Evolutionary conservation across 1,139 yeast genomes (phyloP).

Genomic region (Geotrichum siamense): DNA sequence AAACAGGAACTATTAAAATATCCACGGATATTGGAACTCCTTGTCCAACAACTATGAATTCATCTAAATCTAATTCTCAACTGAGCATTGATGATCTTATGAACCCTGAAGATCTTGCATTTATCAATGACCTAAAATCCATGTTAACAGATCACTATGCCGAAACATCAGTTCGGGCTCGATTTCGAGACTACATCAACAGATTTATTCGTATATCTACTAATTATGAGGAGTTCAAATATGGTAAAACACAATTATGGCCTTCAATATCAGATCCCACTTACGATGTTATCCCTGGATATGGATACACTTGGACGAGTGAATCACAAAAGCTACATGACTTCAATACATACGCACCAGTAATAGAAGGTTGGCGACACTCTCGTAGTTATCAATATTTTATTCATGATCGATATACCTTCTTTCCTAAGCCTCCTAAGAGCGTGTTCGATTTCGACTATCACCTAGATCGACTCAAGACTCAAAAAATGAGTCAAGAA

Average conservation of each 20-base stretch:
- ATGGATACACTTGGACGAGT: conserved; percentile 33
- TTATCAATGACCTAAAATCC: conserved; percentile 30
- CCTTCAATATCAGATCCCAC: conserved; percentile 24
- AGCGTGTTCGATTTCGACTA: conserved; percentile 31
- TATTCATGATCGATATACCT: conserved; percentile 23
- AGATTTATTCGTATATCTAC: conserved; percentile 33
- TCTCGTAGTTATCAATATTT: conserved; percentile 29
- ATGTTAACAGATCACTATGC: conserved; percentile 34
- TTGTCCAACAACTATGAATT: conserved; percentile 16
- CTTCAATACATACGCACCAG: conserved; percentile 27
- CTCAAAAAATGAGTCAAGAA: conserved; percentile 26
- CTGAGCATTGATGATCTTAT: conserved; percentile 14
- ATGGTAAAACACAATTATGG: conserved; percentile 31
- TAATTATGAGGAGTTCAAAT: conserved; percentile 30
- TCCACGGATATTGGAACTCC: conserved; percentile 27
- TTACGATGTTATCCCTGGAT: conserved; percentile 28
- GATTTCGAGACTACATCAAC: conserved; percentile 31
- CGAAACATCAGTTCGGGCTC: conserved; percentile 31
- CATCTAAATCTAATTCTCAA: conserved; percentile 14
- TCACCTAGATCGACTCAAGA: conserved; percentile 30
- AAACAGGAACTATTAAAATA: conserved; percentile 41
- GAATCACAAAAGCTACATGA: conserved; percentile 28
- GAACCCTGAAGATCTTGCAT: conserved; percentile 28
- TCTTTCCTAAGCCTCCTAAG: conserved; percentile 27
- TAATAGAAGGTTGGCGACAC: conserved; percentile 34